Evolutionary conservation across 768 basidiomycete genomes (phyloP).

Genomic region (Boletus coccyginus): DNA sequence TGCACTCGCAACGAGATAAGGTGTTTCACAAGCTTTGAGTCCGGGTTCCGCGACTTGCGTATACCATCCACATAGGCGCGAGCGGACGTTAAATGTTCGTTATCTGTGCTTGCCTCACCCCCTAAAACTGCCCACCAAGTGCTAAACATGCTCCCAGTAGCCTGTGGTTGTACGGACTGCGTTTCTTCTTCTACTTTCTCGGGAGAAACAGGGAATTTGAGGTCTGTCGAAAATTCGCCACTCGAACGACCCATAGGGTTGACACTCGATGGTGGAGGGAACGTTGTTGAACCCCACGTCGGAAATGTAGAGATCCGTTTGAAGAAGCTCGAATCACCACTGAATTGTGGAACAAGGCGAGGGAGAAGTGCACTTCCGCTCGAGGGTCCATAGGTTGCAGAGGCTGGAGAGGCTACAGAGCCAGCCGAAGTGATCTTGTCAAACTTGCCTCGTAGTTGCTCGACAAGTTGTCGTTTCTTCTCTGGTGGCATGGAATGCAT

Average conservation of each 20-base stretch:
- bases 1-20: constrained; percentile 82
- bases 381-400: constrained; percentile 59
- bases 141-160: constrained; percentile 73
- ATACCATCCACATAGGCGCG: constrained; percentile 65
- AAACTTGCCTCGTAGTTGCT: constrained; percentile 44
- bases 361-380: constrained; percentile 56
- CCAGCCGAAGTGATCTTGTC: constrained; percentile 32
- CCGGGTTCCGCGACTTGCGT: constrained; percentile 49
- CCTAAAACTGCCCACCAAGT: constrained; percentile 76
- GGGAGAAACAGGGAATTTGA: constrained; percentile 22
- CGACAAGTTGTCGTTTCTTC: constrained; percentile 65
- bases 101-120: constrained; percentile 37
- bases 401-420: constrained; percentile 28
- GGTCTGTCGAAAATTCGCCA: constrained; percentile 35
- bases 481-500: constrained; percentile 61
- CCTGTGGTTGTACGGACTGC: constrained; percentile 56
- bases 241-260: constrained; percentile 35
- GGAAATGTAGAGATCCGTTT: constrained; percentile 61
- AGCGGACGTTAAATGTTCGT: constrained; percentile 46
- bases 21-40: constrained; percentile 68
- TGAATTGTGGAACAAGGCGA: constrained; percentile 68
- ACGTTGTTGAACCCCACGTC: constrained; percentile 49
- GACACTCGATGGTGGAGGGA: constrained; percentile 32
- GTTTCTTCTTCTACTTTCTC: constrained; percentile 30
- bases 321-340: constrained; percentile 67